Percentiles rank a stretch among this genome's conserved stretches.
phyloP scores from a whole-genome alignment of 768 basidiomycete species.

The Coprinellus micaceus region DNA sequence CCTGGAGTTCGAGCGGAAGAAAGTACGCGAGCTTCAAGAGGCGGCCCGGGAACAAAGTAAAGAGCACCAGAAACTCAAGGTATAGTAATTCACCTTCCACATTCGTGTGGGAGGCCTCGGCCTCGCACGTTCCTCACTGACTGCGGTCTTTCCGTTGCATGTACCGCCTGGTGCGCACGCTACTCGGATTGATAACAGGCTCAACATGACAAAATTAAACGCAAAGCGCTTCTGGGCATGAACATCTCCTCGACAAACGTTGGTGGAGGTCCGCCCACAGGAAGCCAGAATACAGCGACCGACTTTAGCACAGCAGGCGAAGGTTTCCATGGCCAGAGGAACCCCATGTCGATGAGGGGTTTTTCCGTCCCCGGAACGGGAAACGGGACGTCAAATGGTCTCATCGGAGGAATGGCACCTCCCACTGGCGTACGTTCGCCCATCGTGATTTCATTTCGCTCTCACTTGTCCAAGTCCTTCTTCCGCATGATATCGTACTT shows the following conservation, averaged over 20 bases:
- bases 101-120: not conserved
- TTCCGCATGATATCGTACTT: too few species aligned
- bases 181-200: slow-evolving; percentile 33
- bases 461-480: too few species aligned
- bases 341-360: too few species aligned
- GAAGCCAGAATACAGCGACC: slow-evolving; percentile 5
- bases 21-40: slow-evolving; percentile 71
- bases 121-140: not conserved
- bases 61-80: slow-evolving; percentile 87
- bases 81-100: slow-evolving; percentile 16
- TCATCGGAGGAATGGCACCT: too few species aligned
- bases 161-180: too few species aligned
- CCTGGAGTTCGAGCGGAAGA: slow-evolving; percentile 74
- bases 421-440: too few species aligned
- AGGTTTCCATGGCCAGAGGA: too few species aligned
- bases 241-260: slow-evolving; percentile 5
- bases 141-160: not conserved
- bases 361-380: too few species aligned
- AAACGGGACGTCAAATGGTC: too few species aligned
- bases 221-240: slow-evolving; percentile 65
- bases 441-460: too few species aligned
- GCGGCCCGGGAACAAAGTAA: slow-evolving; percentile 73
- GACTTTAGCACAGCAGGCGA: not conserved
- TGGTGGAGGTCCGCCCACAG: slow-evolving; percentile 1
- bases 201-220: slow-evolving; percentile 80